These are phyloP conservation scores for Nidularia pulvinata DNA, from an alignment of 768 basidiomycete species.

Conservation along the genomic window DNA sequence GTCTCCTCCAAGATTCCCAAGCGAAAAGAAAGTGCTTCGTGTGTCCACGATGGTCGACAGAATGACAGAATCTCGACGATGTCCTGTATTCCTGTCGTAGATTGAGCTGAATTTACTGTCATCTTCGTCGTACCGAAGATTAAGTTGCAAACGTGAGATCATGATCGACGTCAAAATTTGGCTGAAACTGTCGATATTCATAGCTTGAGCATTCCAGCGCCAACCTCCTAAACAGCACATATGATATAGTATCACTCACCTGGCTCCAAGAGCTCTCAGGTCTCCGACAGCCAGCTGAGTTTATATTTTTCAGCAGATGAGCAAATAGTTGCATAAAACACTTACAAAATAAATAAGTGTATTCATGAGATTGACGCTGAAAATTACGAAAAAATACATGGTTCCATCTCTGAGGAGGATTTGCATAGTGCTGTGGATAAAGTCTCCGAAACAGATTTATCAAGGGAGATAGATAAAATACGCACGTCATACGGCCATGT, in stretches of 20 bases:
- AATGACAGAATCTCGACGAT: not conserved
- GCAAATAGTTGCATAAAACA: not conserved
- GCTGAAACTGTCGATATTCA: constrained; percentile 11
- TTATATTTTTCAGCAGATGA: no score
- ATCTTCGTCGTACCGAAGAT: constrained; percentile 9
- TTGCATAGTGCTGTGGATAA: constrained; percentile 8
- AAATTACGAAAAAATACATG: constrained; percentile 16
- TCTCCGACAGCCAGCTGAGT: constrained; percentile 12
- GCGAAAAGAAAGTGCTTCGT: constrained; percentile 3
- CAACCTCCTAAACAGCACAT: no score
- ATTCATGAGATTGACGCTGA: constrained; percentile 17
- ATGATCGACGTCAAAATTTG: constrained; percentile 17
- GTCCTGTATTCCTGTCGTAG: not conserved
- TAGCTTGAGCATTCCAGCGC: not conserved
- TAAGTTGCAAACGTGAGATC: constrained; percentile 16
- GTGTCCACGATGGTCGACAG: constrained; percentile 1
- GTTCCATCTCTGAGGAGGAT: constrained; percentile 17
- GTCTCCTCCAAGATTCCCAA: constrained; percentile 13
- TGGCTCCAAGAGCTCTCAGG: constrained; percentile 16
- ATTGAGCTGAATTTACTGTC: constrained; percentile 1
- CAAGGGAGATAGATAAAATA: no score
- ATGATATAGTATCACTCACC: constrained; percentile 4
- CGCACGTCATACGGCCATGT: constrained; percentile 14
- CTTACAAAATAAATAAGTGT: constrained; percentile 18
- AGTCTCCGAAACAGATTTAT: no score